Evolutionary conservation across 805 yeast genomes (phyloP).

Genomic region (Scheffersomyces amazonensis): DNA sequence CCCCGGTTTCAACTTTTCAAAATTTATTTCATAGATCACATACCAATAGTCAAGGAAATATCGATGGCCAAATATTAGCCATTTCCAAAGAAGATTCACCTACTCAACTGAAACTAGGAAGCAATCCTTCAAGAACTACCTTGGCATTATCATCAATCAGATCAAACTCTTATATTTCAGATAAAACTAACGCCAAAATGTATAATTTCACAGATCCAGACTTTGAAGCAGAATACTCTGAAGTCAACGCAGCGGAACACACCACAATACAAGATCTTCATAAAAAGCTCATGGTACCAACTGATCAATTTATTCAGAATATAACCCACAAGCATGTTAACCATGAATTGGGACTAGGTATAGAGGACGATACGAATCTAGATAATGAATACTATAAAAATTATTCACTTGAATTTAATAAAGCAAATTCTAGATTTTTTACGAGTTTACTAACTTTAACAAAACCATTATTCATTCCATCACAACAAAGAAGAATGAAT

Average conservation of each 20-base stretch:
- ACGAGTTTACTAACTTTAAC: slow-evolving; percentile 14
- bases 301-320: slow-evolving; percentile 30
- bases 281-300: slow-evolving; percentile 29
- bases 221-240: slow-evolving; percentile 22
- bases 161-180: slow-evolving; percentile 31
- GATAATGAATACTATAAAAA: slow-evolving; percentile 9
- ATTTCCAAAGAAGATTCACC: slow-evolving; percentile 13
- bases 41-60: slow-evolving; percentile 9
- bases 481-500: slow-evolving; percentile 18
- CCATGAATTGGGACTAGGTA: slow-evolving; percentile 19
- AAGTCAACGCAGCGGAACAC: slow-evolving; percentile 15
- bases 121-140: slow-evolving; percentile 15
- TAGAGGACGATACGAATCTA: slow-evolving; percentile 6
- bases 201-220: slow-evolving; percentile 34
- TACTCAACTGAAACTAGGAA: slow-evolving; percentile 5
- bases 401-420: slow-evolving; percentile 11
- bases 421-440: slow-evolving; percentile 15
- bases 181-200: slow-evolving; percentile 25
- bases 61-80: slow-evolving; percentile 5
- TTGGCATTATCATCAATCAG: slow-evolving; percentile 32
- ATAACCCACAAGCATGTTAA: slow-evolving; percentile 14
- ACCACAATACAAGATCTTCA: slow-evolving; percentile 21
- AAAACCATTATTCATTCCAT: slow-evolving; percentile 22
- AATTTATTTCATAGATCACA: slow-evolving; percentile 30
- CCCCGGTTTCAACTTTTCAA: slow-evolving; percentile 32